Base-by-base conservation (phyloP, 2,329 filamentous ascomycete genomes). In the Pleoardoris graminearum region DNA sequence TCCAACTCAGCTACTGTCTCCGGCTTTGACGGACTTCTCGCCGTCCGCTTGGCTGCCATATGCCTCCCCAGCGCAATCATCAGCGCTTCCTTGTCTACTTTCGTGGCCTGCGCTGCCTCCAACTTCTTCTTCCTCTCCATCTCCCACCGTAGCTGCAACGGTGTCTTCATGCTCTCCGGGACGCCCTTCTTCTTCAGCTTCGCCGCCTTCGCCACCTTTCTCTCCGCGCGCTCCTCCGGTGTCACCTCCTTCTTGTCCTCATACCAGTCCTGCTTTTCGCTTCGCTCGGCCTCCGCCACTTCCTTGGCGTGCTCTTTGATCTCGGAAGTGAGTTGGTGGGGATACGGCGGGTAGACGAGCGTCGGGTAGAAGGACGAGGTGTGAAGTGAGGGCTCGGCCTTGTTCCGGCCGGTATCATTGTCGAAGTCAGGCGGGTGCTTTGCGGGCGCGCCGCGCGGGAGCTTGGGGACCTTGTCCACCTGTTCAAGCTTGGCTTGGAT, bases 241-340 rank as follows among this genome's bases (percentile, higher is more conserved):
- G 44, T 65, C 4, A 36, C 65, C 48, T 70, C 71, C 54, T 72
- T 71, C 43, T 57, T 54, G 53, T 65, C 73, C 61, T 74, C 58
- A 84, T 92, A 94, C 65, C 82, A 85, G 62, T 44, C 41, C 22
- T 44, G 41, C 41, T 44, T 44, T 14, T 44, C 41, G 27, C 19
- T 44, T 17, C 41, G 41, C 17, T 44, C 41, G 4, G 29, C 27
- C 2, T 12, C 19, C 6, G 22, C 41, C 4, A 32, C 27, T 23
- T 44, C 27, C 6, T 44, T 19, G 17, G 41, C 17, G 41, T 44
- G 41, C 17, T n/a, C 11, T 19, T 87, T 57, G 16, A 97, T 80
- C 79, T 97, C 93, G 71, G 96, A 86, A 60, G 96, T 82, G 32
- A 97, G 82, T n/a, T 75, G 77, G 25, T 80, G 75, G 4, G 93